Percentiles rank a stretch among this genome's conserved stretches.
These are phyloP conservation scores for Tolypocladium inflatum DNA, from an alignment of 2,329 filamentous ascomycete species.

Conservation along the genomic window DNA sequence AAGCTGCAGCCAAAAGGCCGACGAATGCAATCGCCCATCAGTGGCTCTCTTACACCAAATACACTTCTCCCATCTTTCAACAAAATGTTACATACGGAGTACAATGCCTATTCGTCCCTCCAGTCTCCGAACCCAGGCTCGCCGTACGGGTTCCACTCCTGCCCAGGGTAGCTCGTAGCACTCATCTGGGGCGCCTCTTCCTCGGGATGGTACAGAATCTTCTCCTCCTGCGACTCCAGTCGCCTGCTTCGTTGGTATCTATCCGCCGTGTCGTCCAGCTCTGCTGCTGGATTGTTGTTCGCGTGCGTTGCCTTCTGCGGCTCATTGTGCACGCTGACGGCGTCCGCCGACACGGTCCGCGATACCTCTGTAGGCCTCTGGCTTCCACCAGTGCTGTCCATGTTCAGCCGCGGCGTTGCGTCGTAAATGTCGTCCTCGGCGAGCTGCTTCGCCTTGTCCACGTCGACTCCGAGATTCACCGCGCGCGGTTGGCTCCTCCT, in stretches of 20 bases:
- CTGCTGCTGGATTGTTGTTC: constrained; percentile 13
- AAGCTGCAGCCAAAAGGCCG: not conserved
- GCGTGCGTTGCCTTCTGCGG: constrained; percentile 1
- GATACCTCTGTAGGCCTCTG: not conserved
- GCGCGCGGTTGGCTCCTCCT: not conserved
- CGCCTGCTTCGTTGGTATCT: constrained; percentile 34
- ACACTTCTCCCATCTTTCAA: not conserved
- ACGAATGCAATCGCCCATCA: not conserved
- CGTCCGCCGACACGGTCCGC: constrained; percentile 1
- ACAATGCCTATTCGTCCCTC: constrained; percentile 7
- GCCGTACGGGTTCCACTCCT: constrained; percentile 57
- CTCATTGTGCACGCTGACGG: not conserved
- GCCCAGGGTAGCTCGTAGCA: constrained; percentile 59
- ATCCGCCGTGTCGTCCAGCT: constrained; percentile 32
- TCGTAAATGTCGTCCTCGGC: constrained; percentile 24
- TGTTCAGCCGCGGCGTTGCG: constrained; percentile 17
- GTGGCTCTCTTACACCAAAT: not conserved
- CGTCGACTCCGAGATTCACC: constrained; percentile 1
- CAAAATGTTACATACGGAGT: not conserved
- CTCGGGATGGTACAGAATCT: constrained; percentile 34
- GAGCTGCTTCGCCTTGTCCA: constrained; percentile 5
- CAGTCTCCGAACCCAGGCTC: constrained; percentile 20
- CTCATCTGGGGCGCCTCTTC: constrained; percentile 47
- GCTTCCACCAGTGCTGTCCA: not conserved
- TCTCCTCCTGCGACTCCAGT: constrained; percentile 40